Percentiles rank a stretch among this genome's conserved stretches.
Evolutionary conservation across 1,139 yeast genomes (phyloP).

Genomic region (Blastobotrys raffinosifermentans): DNA sequence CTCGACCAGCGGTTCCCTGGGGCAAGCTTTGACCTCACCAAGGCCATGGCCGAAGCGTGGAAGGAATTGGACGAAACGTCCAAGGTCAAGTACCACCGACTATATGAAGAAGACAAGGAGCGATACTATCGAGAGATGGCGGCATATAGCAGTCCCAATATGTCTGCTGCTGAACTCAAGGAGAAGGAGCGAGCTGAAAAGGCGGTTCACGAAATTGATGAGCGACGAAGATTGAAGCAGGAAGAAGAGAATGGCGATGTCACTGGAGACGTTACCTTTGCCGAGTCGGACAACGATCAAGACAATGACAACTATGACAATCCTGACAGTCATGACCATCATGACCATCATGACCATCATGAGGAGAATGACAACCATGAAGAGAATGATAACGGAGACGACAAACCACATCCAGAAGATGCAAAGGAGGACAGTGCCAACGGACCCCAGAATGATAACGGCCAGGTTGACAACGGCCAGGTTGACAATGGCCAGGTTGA

Average conservation of each 20-base stretch:
- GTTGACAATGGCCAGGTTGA: conserved; percentile 8
- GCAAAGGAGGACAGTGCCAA: no score
- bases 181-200: conserved; percentile 24
- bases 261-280: no score
- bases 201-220: conserved; percentile 23
- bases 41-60: conserved; percentile 83
- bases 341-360: conserved; percentile 14
- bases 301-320: conserved; percentile 7
- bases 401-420: neutral
- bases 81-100: conserved; percentile 66
- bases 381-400: conserved; percentile 16
- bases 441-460: conserved; percentile 1
- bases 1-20: conserved; percentile 44
- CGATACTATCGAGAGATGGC: conserved; percentile 73
- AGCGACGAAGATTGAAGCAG: conserved; percentile 6
- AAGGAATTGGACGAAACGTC: conserved; percentile 63
- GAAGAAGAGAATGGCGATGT: no score
- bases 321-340: conserved; percentile 5
- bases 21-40: conserved; percentile 57
- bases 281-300: conserved; percentile 3
- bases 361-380: conserved; percentile 14
- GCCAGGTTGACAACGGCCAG: conserved; percentile 7
- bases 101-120: conserved; percentile 73
- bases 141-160: conserved; percentile 42
- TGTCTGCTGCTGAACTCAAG: conserved; percentile 21